Evolutionary conservation across 169 alveolate genomes (phyloP), one percentile per base, ranked within the genome.

Genomic region (Eimeria tenella): DNA sequence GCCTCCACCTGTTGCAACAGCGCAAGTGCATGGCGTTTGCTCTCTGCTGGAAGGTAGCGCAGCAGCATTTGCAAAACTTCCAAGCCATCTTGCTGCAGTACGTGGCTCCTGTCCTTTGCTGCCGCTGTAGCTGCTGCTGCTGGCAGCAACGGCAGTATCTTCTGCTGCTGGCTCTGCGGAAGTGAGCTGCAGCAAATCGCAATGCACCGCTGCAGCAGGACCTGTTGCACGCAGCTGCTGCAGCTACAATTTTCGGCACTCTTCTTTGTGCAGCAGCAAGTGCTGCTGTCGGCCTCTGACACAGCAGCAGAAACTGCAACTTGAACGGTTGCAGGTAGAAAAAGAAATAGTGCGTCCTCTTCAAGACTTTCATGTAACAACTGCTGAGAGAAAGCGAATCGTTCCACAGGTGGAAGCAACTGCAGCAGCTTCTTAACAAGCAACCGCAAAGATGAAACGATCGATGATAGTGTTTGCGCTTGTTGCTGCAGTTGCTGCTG

Each of bases 81-180:
- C 21, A 73, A 42, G 10, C 55, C 83, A 21, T 73, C 83, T 53
- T 4, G 83, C 83, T 73, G 83, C 56, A 73, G 83, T 8, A 73
- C 83, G 23, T n/a, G 58, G 83, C 83, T 31, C 60, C 56, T 68
- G 21, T 58, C 21, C 17, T 10, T 15, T 58, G 68, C 77, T 25
- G 83, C 83, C n/a, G 83, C 83, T 73, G 83, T 31, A n/a, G 83
- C 83, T 42, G 83, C 83, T 21, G 50, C 58, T 15, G 83, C 52
- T 15, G 58, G 56, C 83, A 73, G 83, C 83, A 25, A 8, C 60
- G 9, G 83, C 60, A 21, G 60, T 19, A 73, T 19, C 21, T 11
- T 49, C 83, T 42, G 83, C 83, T 25, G 83, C 83, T 73, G 83
- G 55, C 25, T 11, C 9, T 21, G 60, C 6, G 83, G 56, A 49